Base-by-base conservation (phyloP, 2,329 filamentous ascomycete species). In the Macrophomina phaseolina region DNA sequence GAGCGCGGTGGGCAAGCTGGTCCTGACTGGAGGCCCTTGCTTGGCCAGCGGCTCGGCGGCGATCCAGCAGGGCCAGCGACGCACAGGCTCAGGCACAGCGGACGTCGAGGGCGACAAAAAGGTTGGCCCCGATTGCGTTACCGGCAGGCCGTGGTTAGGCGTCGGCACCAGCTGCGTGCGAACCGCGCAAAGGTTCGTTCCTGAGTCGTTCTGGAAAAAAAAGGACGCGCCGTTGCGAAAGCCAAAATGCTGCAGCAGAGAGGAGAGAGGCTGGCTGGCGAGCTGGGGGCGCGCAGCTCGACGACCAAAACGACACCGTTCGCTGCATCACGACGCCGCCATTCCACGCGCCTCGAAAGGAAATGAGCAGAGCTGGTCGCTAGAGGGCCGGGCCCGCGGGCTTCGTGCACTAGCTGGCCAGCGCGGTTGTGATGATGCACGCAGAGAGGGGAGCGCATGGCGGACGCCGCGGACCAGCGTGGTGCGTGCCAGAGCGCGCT, bases 11-110 rank as follows among this genome's bases (percentile, higher is more conserved):
- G 60, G 61, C 48, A 53, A 51, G 48, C 45, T 51, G 62, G 62
- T 28, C 23, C n/a, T 46, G 49, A 53, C 48, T 64, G 49, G 62
- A 53, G 52, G 63, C 63, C 63, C 63, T 65, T 65, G 63, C 63
- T 46, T 55, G 38, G 63, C 49, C 49, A 23, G 63, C 63, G 51
- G 51, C 51, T 63, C 60, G 46, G 60, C 48, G 60, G 36, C 45
- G 60, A 63, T 63, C 58, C 45, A 56, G 52, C 52, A 56, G 52
- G 52, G 58, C 58, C 36, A 61, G 56, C 60, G 53, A 42, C 45
- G 60, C 45, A 42, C 60, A 63, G 60, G 52, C 51, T 32, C 63
- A 56, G 63, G 63, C 63, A 65, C 51, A 65, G 45, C 61, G 48
- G 34, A 48, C 62, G 61, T 40, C 55, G 55, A 58, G 36, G 52